Conservation (phyloP, 208 protist genomes). For the Leishmania amazonensis region DNA sequence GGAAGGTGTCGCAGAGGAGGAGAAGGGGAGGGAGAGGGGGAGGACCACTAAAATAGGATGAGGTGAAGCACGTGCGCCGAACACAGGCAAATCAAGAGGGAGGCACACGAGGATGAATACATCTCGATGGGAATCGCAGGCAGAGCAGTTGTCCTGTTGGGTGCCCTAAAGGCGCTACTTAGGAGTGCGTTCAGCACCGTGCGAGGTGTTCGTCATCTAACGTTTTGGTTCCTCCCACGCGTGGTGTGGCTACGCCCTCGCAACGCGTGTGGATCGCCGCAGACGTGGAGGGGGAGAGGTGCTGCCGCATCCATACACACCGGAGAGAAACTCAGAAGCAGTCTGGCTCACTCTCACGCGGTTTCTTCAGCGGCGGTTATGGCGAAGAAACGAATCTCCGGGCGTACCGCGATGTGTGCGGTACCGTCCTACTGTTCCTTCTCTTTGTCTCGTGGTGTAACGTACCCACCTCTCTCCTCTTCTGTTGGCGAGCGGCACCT, state of each 20-base stretch:
- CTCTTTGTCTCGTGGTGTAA: not conserved
- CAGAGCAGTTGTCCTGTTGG: not conserved
- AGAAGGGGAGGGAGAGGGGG: not conserved
- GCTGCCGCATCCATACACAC: not conserved
- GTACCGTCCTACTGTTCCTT: not conserved
- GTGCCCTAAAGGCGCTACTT: not conserved
- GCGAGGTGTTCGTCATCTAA: not conserved
- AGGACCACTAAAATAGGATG: not conserved
- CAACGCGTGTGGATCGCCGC: not conserved
- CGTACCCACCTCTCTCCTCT: not conserved
- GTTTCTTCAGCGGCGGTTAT: not conserved
- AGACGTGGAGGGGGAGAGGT: not conserved
- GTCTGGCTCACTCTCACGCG: not conserved
- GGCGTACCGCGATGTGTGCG: not conserved
- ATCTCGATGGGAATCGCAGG: not conserved
- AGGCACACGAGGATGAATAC: not conserved
- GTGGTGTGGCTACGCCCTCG: not conserved
- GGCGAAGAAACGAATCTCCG: not conserved
- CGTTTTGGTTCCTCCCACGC: not conserved
- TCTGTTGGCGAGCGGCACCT: not conserved
- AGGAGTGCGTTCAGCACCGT: not conserved
- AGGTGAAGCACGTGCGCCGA: not conserved
- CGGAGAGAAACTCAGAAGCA: not conserved
- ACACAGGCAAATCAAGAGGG: not conserved
- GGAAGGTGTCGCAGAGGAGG: not conserved